Evolutionary conservation across 768 basidiomycete species (phyloP), one percentile per base, ranked within the genome.

Genomic region (Calocybe indica): DNA sequence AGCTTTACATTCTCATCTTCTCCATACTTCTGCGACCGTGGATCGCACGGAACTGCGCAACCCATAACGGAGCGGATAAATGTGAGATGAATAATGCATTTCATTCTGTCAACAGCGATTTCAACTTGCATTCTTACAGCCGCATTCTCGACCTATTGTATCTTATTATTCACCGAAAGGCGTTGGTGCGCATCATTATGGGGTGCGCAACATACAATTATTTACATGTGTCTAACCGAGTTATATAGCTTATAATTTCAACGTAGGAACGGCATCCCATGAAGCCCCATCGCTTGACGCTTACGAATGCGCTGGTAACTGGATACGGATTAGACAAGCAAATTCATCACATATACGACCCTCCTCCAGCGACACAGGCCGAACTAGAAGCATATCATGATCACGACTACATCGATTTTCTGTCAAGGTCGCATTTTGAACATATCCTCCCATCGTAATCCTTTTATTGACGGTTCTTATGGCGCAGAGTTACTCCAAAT

Each of bases 121-220:
- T 39, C 33, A 41, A 42, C 37, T 32, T 43, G 15, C 22, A 7
- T 10, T 10, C 42, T 40, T 31, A 5, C 30, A 85, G 80, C 74
- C 86, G 3, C 90, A 95, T 68, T 91, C 88, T 39, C 77, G 85
- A 14, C 89, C 92, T 0, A 83, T 89, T 54, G 96, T 99, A 7
- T 93, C 94, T 2, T 99, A 98, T 66, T 99, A 94, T 68, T 93
- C 88, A 57, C 92, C 96, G 0, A 87, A 88, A 67, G 90, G 85
- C 42, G 88, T 97, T 2, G 96, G 96, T 2, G 85, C 88, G 52
- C 90, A 92, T 63, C 96, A 99, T 63, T 99, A 97, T 71, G 95
- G 95, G 52, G 95, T 95, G 69, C 47, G 82, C 68, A 15, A 6
- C 13, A 43, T 45, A 28, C 30, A 6, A n/a, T 9, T 13, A 8